Evolutionary conservation across 1,139 yeast genomes (phyloP).

Genomic region (Pichiaceae sp.): DNA sequence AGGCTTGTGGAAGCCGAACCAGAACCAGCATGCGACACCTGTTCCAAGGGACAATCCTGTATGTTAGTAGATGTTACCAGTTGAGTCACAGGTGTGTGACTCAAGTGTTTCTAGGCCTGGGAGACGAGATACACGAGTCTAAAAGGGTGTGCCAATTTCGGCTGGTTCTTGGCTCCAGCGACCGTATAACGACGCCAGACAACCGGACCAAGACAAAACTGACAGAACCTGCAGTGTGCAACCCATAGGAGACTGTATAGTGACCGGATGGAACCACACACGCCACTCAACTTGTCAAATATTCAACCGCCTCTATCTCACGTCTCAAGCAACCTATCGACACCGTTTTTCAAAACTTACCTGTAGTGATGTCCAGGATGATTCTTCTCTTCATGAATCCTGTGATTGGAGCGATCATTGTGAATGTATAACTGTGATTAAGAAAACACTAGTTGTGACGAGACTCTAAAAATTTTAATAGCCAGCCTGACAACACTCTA

Average conservation of each 20-base stretch:
- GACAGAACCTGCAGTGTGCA: no score
- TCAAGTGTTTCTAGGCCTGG: constrained; percentile 12
- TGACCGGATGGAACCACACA: no score
- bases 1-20: constrained; percentile 73
- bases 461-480: background rate
- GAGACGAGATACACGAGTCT: background rate
- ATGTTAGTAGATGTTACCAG: constrained; percentile 4
- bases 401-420: constrained; percentile 81
- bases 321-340: no score
- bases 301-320: no score
- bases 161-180: no score
- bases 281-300: no score
- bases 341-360: constrained; percentile 22
- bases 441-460: background rate
- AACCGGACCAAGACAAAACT: no score
- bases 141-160: no score
- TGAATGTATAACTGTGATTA: constrained; percentile 9
- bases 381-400: constrained; percentile 81
- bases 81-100: no score
- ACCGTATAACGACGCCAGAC: no score
- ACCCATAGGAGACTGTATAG: no score
- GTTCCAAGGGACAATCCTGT: constrained; percentile 30
- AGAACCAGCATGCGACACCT: constrained; percentile 52
- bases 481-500: no score
- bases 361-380: constrained; percentile 70